Evolutionary conservation across 2,329 filamentous ascomycete species (phyloP).

Genomic region (Mariannaea sp.): DNA sequence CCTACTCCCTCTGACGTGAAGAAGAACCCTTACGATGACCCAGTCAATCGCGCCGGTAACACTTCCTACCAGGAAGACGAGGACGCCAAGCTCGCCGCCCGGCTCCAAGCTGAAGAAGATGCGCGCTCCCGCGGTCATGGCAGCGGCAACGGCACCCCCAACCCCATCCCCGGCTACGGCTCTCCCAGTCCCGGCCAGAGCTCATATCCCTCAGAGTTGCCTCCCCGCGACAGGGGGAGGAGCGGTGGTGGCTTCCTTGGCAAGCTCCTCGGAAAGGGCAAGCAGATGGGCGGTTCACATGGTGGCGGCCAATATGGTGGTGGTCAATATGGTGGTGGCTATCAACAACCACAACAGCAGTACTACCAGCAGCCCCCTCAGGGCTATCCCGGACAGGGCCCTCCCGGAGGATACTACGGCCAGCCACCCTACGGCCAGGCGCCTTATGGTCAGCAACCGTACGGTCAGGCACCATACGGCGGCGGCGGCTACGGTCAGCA

Average conservation of each 20-base stretch:
- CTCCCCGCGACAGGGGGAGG: slow-evolving; percentile 47
- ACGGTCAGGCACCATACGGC: slow-evolving; percentile 47
- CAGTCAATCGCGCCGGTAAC: slow-evolving; percentile 41
- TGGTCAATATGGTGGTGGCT: slow-evolving; percentile 25
- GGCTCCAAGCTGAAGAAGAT: slow-evolving; percentile 84
- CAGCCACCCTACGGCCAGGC: slow-evolving; percentile 39
- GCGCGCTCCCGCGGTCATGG: slow-evolving; percentile 53
- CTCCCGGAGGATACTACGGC: slow-evolving; percentile 38
- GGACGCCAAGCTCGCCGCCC: slow-evolving; percentile 75
- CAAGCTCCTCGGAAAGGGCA: slow-evolving; percentile 57
- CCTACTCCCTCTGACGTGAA: slow-evolving; percentile 61
- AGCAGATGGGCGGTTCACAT: slow-evolving; percentile 35
- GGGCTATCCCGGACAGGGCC: slow-evolving; percentile 34
- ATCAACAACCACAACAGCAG: slow-evolving; percentile 38
- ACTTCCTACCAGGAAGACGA: slow-evolving; percentile 53
- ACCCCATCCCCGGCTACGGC: slow-evolving; percentile 43
- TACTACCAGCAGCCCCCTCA: slow-evolving; percentile 35
- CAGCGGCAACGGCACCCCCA: slow-evolving; percentile 36
- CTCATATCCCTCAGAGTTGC: slow-evolving; percentile 47
- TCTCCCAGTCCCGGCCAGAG: slow-evolving; percentile 37
- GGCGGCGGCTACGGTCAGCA: slow-evolving; percentile 38
- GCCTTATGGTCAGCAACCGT: slow-evolving; percentile 44
- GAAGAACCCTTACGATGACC: slow-evolving; percentile 69
- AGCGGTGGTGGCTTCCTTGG: slow-evolving; percentile 54
- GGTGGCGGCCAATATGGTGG: slow-evolving; percentile 12